Base-by-base conservation (phyloP, 192 early-diverging fungal species). In the Coemansia sp. region DNA sequence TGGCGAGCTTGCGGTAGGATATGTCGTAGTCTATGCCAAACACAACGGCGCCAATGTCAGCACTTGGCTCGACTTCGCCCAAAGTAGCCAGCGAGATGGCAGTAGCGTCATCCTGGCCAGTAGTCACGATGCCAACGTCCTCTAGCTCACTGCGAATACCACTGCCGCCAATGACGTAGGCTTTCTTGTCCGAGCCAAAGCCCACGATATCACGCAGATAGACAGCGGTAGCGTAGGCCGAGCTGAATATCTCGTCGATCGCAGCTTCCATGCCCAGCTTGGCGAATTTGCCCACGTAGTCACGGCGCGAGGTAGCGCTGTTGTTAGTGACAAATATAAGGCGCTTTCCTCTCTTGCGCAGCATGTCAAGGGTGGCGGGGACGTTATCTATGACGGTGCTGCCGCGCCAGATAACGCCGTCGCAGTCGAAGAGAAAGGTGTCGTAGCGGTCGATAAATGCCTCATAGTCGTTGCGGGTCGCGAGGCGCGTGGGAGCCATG, bases 321-420 rank as follows among this genome's bases (percentile, higher is more conserved):
- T 99, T 99, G 88, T 99, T 99, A 36, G 97, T 94, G 19, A 99
- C 96, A 79, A 98, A 99, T 41, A 97, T 83, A n/a, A 98, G 67
- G 29, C 87, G 87, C 82, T 99, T 99, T 35, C 91, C 93, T 84
- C 74, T 88, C 67, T 25, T 64, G 56, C 92, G 87, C 35, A 99
- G 84, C 58, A 87, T 71, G n/a, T 84, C 74, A 62, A 99, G 86
- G 0, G 93, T 86, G 27, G 92, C 87, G 20, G 72, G 68, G 2
- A 95, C 88, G 32, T 87, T 86, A 14, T 87, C 82, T 64, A 99
- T 73, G 1, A 89, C 70, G 1, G 85, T 64, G 71, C 79, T 85
- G 38, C 92, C 93, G 51, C 87, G 87, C 97, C 97, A 99, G 42
- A 99, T 85, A 29, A 99, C 97, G 90, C 96, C 97, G 84, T 99